These are phyloP conservation scores for Sugiyamaella smithiae DNA, from an alignment of 805 yeast genomes.

Conservation along the genomic window DNA sequence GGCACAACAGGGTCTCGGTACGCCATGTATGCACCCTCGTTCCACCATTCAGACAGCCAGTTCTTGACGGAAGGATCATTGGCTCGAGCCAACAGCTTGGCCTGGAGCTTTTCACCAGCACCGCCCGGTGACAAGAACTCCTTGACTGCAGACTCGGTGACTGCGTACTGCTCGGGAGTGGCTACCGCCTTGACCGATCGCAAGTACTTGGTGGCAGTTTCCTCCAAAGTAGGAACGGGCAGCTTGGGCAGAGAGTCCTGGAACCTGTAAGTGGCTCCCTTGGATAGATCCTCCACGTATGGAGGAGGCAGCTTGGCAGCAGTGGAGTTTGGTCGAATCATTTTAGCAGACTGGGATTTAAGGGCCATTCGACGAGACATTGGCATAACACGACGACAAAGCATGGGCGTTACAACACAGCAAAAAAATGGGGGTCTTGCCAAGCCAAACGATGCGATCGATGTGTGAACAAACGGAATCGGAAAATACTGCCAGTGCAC, in stretches of 20 bases:
- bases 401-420: too few species aligned
- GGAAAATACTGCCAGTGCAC: too few species aligned
- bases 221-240: conserved; percentile 80
- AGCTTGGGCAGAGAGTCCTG: conserved; percentile 75
- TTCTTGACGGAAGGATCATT: conserved; percentile 57
- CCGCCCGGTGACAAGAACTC: conserved; percentile 65
- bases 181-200: conserved; percentile 68
- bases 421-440: too few species aligned
- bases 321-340: conserved; percentile 30
- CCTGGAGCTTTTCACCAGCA: conserved; percentile 64
- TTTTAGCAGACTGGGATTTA: not conserved
- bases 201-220: conserved; percentile 68
- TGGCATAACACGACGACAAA: conserved; percentile 13
- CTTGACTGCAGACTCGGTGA: conserved; percentile 55
- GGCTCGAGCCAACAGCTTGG: conserved; percentile 58
- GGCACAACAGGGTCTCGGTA: conserved; percentile 96
- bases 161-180: conserved; percentile 48
- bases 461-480: too few species aligned
- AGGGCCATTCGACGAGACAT: conserved; percentile 15
- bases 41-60: conserved; percentile 94
- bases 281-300: conserved; percentile 38
- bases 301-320: conserved; percentile 26
- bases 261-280: conserved; percentile 68
- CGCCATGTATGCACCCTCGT: conserved; percentile 83
- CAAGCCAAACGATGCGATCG: too few species aligned